Conservation (phyloP, 169 alveolate genomes). For the Perkinsus olseni region DNA sequence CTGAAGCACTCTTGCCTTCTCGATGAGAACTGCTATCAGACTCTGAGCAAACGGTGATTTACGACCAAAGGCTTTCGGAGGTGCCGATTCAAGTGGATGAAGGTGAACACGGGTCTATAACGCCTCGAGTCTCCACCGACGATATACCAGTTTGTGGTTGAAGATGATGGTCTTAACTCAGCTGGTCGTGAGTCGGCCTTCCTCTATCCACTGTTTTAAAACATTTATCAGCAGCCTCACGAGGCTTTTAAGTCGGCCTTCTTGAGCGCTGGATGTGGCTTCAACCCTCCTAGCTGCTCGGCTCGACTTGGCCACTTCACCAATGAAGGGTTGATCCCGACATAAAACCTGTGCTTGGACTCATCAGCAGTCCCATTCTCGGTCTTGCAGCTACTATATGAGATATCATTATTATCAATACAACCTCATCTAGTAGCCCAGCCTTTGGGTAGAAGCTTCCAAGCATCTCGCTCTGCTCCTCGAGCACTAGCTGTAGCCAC, state of each 20-base stretch:
- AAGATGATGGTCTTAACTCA: background rate
- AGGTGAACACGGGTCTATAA: background rate
- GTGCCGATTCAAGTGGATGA: background rate
- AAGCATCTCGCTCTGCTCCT: no score
- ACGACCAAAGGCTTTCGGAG: background rate
- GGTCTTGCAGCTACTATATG: background rate
- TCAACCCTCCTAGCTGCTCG: background rate
- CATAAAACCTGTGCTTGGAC: background rate
- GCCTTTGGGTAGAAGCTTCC: no score
- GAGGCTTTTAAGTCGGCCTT: background rate
- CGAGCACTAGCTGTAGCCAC: no score
- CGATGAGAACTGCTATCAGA: background rate
- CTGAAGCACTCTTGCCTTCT: background rate
- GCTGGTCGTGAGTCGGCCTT: background rate
- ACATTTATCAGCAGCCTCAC: background rate
- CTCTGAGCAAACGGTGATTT: background rate
- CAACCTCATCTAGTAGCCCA: background rate
- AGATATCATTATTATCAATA: background rate
- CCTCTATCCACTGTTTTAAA: background rate
- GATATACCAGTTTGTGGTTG: background rate
- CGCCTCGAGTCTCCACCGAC: background rate
- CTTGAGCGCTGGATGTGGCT: background rate
- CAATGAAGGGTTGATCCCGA: background rate
- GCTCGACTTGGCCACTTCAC: background rate
- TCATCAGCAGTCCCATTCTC: background rate